These are phyloP conservation scores for Mrakia frigida DNA, from an alignment of 768 basidiomycete genomes.

Conservation along the genomic window DNA sequence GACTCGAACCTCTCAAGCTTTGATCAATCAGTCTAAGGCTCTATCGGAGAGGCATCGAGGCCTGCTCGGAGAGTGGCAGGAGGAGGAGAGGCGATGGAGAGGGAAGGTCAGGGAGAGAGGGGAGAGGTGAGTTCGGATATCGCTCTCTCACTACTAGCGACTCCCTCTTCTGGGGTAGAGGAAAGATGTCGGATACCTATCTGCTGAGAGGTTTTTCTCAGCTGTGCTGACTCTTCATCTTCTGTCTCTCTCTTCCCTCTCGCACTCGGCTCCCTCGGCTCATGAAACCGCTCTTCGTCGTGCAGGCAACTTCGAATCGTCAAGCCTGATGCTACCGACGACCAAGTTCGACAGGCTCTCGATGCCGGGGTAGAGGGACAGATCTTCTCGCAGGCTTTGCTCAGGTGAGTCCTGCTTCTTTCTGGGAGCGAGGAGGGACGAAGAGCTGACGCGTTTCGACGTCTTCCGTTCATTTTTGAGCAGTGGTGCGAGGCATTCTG, in stretches of 20 bases:
- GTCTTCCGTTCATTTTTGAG: not conserved
- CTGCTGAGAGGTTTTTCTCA: too few species aligned
- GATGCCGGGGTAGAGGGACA: not conserved
- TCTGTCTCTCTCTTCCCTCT: too few species aligned
- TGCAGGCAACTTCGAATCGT: constrained; percentile 17
- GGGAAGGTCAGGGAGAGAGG: constrained; percentile 9
- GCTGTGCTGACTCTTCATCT: not conserved
- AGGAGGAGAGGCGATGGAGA: constrained; percentile 9
- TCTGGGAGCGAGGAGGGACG: not conserved
- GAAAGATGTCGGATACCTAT: too few species aligned
- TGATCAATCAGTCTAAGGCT: constrained; percentile 12
- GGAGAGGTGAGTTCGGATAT: constrained; percentile 1
- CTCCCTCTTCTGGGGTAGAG: too few species aligned
- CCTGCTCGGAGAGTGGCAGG: constrained; percentile 15
- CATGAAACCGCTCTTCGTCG: too few species aligned
- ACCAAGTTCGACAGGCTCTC: not conserved
- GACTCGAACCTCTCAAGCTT: constrained; percentile 1
- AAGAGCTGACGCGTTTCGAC: not conserved
- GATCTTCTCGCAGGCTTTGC: constrained; percentile 17
- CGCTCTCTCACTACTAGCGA: too few species aligned
- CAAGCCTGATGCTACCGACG: constrained; percentile 1
- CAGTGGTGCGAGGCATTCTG: not conserved
- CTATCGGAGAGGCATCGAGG: not conserved
- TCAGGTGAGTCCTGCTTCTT: not conserved
- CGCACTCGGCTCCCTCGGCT: not conserved